Percentiles rank a stretch among this genome's conserved stretches.
Evolutionary conservation across 2,329 filamentous ascomycete genomes (phyloP).

Genomic region (Diaporthe citri): DNA sequence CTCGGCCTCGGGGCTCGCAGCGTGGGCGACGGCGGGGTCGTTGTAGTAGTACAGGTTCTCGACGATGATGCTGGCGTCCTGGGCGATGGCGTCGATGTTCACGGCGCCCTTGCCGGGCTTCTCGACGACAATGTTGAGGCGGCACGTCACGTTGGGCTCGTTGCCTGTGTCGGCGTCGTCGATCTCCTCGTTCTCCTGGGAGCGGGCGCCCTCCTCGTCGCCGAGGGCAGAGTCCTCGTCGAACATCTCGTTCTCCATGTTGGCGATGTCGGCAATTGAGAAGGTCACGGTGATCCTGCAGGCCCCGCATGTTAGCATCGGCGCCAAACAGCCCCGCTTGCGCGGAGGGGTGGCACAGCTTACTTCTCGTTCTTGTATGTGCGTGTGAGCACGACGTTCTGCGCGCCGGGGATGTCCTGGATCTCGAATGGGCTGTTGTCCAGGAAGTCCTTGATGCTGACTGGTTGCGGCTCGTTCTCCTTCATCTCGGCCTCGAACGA

Average conservation of each 20-base stretch:
- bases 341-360: conserved; percentile 49
- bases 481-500: conserved; percentile 86
- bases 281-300: conserved; percentile 77
- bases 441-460: conserved; percentile 88
- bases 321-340: not conserved
- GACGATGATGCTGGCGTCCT: conserved; percentile 88
- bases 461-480: conserved; percentile 77
- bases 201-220: conserved; percentile 67
- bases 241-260: conserved; percentile 68
- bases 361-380: conserved; percentile 91
- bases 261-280: conserved; percentile 85
- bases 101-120: conserved; percentile 88
- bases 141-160: conserved; percentile 78
- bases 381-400: conserved; percentile 88
- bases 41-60: conserved; percentile 92
- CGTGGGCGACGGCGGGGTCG: conserved; percentile 81
- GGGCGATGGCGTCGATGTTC: conserved; percentile 86
- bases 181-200: conserved; percentile 65
- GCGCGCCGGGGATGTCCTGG: conserved; percentile 83
- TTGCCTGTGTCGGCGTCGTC: conserved; percentile 68
- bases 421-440: conserved; percentile 88
- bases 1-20: conserved; percentile 79
- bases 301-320: conserved; percentile 36
- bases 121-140: conserved; percentile 88
- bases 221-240: conserved; percentile 67